Base-by-base conservation (phyloP, 495 filamentous ascomycete genomes). In the Penicillium lagena region DNA sequence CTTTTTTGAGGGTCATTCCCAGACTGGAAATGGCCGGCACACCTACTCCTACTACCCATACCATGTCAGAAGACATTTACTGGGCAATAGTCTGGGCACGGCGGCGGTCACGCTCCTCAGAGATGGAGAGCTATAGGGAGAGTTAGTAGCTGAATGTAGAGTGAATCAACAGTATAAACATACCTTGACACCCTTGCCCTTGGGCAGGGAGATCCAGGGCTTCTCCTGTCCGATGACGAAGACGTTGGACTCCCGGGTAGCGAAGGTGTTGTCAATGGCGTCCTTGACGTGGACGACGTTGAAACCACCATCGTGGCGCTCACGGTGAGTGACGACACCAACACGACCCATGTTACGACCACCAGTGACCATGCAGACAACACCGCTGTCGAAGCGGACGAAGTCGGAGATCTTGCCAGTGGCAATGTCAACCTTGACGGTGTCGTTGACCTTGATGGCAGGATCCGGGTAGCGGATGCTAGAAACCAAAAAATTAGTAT, bases 301-400 rank as follows among this genome's bases (percentile, higher is more conserved):
- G 85, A 98, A 98, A 73, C 94, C 93, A 76, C 93, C 93, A 56
- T 98, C 93, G 81, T 97, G 93, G 56, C 91, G 88, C 81, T 98
- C 93, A 77, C 93, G 90, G 82, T 97, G 89, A 55, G 94, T 97
- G 78, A 98, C 90, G 67, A 97, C 93, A 84, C 94, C 93, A 63
- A 97, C 90, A 89, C 93, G 94, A 67, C 93, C 93, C 89, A 95
- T 96, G 82, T 96, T 96, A 69, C 91, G 91, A 82, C 91, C 91
- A 81, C 91, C 91, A 50, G 90, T 96, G 55, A 83, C 86, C 93
- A 98, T 98, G 70, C 84, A 87, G 65, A 97, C 90, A 63, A 88
- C 86, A 71, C 90, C 93, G 60, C 88, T 95, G 71, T 98, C 93
- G 76, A 98, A 98, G 70, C 78, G 81, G 81, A 96, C 89, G 76